Percentiles rank a stretch among this genome's conserved stretches.
Evolutionary conservation across 768 basidiomycete species (phyloP).

Genomic region (Boletus reticulatus): DNA sequence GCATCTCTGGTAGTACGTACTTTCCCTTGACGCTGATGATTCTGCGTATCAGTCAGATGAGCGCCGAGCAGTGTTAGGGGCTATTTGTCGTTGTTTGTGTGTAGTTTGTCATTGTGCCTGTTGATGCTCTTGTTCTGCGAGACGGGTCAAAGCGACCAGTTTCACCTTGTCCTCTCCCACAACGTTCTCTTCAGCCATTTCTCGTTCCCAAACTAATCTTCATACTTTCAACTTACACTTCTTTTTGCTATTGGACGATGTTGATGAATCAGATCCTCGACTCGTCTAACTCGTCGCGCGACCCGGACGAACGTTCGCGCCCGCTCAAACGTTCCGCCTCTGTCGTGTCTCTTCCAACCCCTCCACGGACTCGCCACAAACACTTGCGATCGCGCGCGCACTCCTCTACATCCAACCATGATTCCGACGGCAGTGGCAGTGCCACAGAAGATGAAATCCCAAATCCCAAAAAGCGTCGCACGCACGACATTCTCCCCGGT

Average conservation of each 20-base stretch:
- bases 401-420: constrained; percentile 47
- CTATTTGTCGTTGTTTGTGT: background rate
- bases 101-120: constrained; percentile 9
- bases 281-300: constrained; percentile 26
- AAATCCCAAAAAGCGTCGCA: constrained; percentile 40
- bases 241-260: constrained; percentile 13
- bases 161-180: constrained; percentile 20
- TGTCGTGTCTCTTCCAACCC: constrained; percentile 62
- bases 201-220: background rate
- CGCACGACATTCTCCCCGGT: constrained; percentile 30
- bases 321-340: constrained; percentile 64
- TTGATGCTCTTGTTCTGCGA: constrained; percentile 14
- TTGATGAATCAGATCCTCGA: constrained; percentile 35
- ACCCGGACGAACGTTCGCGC: constrained; percentile 20
- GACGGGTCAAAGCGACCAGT: constrained; percentile 9
- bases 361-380: constrained; percentile 57
- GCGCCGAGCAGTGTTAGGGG: no score
- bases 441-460: constrained; percentile 32
- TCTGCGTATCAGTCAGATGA: no score
- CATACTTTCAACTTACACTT: background rate
- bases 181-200: constrained; percentile 11
- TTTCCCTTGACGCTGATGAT: no score
- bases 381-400: constrained; percentile 41
- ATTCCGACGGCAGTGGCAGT: constrained; percentile 36
- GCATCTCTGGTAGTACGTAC: no score